Evolutionary conservation across 2,329 filamentous ascomycete genomes (phyloP).

Genomic region (Cadophora sp.): DNA sequence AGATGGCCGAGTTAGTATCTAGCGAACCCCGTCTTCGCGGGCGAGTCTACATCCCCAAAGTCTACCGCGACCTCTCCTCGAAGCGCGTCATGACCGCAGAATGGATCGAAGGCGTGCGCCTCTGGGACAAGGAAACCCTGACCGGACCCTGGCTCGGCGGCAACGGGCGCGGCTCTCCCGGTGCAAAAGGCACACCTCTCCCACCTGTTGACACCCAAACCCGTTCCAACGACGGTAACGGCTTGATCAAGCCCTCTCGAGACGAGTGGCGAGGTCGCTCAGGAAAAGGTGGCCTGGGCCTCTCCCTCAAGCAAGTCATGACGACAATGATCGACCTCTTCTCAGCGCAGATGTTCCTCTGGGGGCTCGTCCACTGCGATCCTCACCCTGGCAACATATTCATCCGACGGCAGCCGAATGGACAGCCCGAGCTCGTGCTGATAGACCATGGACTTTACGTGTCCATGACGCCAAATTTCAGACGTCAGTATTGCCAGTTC

Average conservation of each 20-base stretch:
- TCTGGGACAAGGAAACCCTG: slow-evolving; percentile 91
- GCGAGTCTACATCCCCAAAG: slow-evolving; percentile 85
- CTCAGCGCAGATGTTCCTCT: slow-evolving; percentile 97
- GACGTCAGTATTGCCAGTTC: slow-evolving; percentile 85
- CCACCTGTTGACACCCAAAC: slow-evolving; percentile 40
- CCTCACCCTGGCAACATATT: slow-evolving; percentile 98
- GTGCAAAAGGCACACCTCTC: slow-evolving; percentile 72
- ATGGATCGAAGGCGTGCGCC: slow-evolving; percentile 93
- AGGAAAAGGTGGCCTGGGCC: slow-evolving; percentile 80
- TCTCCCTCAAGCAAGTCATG: slow-evolving; percentile 88
- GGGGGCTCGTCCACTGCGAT: slow-evolving; percentile 94
- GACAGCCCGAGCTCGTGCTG: slow-evolving; percentile 87
- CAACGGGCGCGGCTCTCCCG: slow-evolving; percentile 77
- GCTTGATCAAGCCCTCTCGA: slow-evolving; percentile 80
- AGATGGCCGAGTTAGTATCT: slow-evolving; percentile 79
- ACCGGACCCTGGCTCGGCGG: slow-evolving; percentile 80
- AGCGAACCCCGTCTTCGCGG: slow-evolving; percentile 77
- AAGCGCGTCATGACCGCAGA: slow-evolving; percentile 90
- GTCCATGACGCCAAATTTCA: slow-evolving; percentile 82
- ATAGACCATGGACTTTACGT: slow-evolving; percentile 98
- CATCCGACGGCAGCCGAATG: slow-evolving; percentile 81
- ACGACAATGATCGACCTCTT: slow-evolving; percentile 96
- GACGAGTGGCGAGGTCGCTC: slow-evolving; percentile 77
- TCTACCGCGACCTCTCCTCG: slow-evolving; percentile 83
- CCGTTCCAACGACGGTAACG: slow-evolving; percentile 55